A percentile compares a stretch with the other conserved stretches of the same genome.
These are phyloP conservation scores for Penicillium sp. DNA, from an alignment of 2,329 filamentous ascomycete species.

Conservation along the genomic window DNA sequence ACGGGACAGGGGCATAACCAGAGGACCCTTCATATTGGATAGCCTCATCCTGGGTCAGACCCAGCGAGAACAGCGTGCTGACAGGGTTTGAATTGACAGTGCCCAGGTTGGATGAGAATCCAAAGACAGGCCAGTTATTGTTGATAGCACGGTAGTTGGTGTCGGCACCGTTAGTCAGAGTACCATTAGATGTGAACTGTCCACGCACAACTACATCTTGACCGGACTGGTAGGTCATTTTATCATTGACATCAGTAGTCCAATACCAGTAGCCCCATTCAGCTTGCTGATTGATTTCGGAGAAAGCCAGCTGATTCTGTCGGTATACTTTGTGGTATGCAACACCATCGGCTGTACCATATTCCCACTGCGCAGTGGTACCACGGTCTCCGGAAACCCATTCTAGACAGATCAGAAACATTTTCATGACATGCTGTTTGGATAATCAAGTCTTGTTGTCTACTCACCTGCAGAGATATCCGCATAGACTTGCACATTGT, in stretches of 20 bases:
- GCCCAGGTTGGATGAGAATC: constrained; percentile 54
- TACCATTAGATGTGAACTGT: constrained; percentile 49
- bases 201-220: constrained; percentile 50
- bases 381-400: constrained; percentile 67
- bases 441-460: too few relatives aligned
- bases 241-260: constrained; percentile 46
- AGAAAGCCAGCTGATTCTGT: constrained; percentile 51
- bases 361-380: constrained; percentile 64
- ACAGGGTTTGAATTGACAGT: constrained; percentile 40
- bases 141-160: constrained; percentile 54
- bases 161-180: constrained; percentile 50
- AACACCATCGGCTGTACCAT: constrained; percentile 53
- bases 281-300: constrained; percentile 50
- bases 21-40: constrained; percentile 53
- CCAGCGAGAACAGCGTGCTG: constrained; percentile 53
- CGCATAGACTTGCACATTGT: constrained; percentile 70
- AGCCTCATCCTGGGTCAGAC: constrained; percentile 52
- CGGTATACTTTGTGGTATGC: constrained; percentile 63
- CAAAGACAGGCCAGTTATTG: constrained; percentile 56
- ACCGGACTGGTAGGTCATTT: constrained; percentile 52
- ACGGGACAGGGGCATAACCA: constrained; percentile 43
- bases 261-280: constrained; percentile 60
- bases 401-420: constrained; percentile 52
- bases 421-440: not conserved
- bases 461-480: constrained; percentile 69